Evolutionary conservation across 1,284 basidiomycete species (phyloP), one percentile per base, ranked within the genome.

Genomic region (Neolentinus lepideus): DNA sequence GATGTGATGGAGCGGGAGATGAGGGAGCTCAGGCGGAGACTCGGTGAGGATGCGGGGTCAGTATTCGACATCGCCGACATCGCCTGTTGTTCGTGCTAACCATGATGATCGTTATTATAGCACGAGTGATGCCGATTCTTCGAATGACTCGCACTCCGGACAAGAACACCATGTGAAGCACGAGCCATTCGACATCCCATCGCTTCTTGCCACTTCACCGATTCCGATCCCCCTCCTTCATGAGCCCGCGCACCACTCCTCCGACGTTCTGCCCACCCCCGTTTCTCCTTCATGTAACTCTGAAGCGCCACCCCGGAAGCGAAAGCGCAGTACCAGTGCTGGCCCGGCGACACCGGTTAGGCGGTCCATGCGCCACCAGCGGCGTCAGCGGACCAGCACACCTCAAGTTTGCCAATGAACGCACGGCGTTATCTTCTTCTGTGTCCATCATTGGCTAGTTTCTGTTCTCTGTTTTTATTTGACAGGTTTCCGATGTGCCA

Each of bases 1-100:
- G 72, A 75, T 58, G 75, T 69, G 59, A 67, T 74, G 3, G 65
- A 74, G 47, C 62, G 62, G 29, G 67, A 71, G 57, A 74, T 72
- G 56, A 64, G 67, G 31, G 59, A 68, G 46, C 60, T 78, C 38
- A 66, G 66, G 53, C 59, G 65, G 45, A 21, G 27, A n/a, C 27
- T 26, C 22, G 47, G 27, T 3, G 47, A 22, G 24, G n/a, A 11
- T 25, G 10, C 38, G 38, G n/a, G 19, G 38, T 16, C 12, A n/a
- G n/a, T n/a, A n/a, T n/a, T n/a, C n/a, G n/a, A n/a, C n/a, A n/a
- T n/a, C n/a, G n/a, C n/a, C n/a, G n/a, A n/a, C n/a, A n/a, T n/a
- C n/a, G n/a, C n/a, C n/a, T n/a, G n/a, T n/a, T n/a, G n/a, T n/a
- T n/a, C n/a, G n/a, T n/a, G n/a, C n/a, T n/a, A n/a, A n/a, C n/a